phyloP scores from a whole-genome alignment of 2,329 filamentous ascomycete genomes.

The Polychaeton citri region DNA sequence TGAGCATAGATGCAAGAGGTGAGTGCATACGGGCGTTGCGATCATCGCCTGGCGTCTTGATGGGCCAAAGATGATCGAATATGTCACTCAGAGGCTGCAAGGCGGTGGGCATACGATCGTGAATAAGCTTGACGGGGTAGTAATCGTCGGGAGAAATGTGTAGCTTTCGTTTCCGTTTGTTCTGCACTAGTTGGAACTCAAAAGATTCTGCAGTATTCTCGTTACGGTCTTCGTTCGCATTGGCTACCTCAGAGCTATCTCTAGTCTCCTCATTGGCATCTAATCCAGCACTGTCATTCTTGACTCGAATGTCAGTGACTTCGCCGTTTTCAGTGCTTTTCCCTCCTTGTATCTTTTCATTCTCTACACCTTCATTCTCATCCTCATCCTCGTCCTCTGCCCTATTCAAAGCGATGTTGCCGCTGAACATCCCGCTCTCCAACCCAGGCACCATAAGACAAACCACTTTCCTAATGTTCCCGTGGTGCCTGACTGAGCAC shows the following conservation, averaged over 20 bases:
- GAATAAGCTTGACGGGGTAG: conserved; percentile 32
- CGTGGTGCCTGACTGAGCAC: conserved; percentile 46
- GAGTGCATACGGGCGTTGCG: conserved; percentile 72
- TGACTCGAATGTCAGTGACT: background rate
- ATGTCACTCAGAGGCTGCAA: conserved; percentile 59
- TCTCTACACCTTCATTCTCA: background rate
- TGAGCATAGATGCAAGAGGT: conserved; percentile 72
- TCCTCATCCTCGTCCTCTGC: conserved; percentile 1
- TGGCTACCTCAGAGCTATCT: background rate
- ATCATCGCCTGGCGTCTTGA: conserved; percentile 76
- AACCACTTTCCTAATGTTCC: conserved; percentile 58
- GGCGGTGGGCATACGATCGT: conserved; percentile 26
- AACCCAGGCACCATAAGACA: conserved; percentile 84
- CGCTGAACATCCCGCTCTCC: conserved; percentile 79
- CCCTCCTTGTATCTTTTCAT: background rate
- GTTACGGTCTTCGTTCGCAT: background rate
- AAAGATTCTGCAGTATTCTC: too few species aligned
- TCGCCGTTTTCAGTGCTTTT: background rate
- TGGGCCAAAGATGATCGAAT: conserved; percentile 80
- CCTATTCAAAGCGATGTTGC: conserved; percentile 30
- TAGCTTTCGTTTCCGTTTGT: conserved; percentile 10
- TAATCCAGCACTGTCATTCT: too few species aligned
- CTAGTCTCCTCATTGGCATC: background rate
- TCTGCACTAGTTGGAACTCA: too few species aligned
- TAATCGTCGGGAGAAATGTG: conserved; percentile 35